A percentile compares a stretch with the other conserved stretches of the same genome.
Evolutionary conservation across 164 flowering plant species (phyloP).

Genomic region (Vitis cinerea): DNA sequence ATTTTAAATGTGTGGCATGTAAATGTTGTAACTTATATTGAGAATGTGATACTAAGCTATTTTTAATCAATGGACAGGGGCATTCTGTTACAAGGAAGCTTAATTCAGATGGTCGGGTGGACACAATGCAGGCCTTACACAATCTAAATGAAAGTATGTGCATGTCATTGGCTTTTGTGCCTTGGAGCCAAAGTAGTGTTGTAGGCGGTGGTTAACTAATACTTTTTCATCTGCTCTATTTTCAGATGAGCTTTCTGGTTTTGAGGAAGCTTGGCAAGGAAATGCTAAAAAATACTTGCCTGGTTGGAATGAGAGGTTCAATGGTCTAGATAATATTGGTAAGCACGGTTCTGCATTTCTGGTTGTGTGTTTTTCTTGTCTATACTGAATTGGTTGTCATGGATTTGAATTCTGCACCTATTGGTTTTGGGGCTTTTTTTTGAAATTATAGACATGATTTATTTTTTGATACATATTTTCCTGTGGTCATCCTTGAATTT

Average conservation of each 20-base stretch:
- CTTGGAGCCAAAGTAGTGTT: not conserved
- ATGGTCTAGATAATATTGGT: slow-evolving; percentile 31
- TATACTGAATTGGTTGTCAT: too few relatives aligned
- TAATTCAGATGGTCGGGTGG: slow-evolving; percentile 47
- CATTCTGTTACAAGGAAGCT: slow-evolving; percentile 50
- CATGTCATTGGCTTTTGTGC: not conserved
- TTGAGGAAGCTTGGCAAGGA: slow-evolving; percentile 75
- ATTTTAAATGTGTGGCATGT: not conserved
- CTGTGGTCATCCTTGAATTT: too few relatives aligned
- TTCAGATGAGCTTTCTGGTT: slow-evolving; percentile 53
- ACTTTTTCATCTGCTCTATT: not conserved
- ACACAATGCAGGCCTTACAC: slow-evolving; percentile 57
- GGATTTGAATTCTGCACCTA: not conserved
- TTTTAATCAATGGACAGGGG: slow-evolving; percentile 30
- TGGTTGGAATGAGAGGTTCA: slow-evolving; percentile 50
- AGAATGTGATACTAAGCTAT: not conserved
- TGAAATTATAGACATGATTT: too few relatives aligned
- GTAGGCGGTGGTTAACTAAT: too few relatives aligned
- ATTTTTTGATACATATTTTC: too few relatives aligned
- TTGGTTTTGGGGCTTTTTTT: not conserved
- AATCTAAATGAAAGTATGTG: slow-evolving; percentile 54
- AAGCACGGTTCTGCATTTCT: slow-evolving; percentile 1
- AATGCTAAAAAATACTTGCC: slow-evolving; percentile 60
- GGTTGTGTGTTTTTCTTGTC: not conserved
- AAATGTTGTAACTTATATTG: not conserved